Conservation (phyloP, 1,139 yeast genomes). For the Debaryomyces fabryi region DNA sequence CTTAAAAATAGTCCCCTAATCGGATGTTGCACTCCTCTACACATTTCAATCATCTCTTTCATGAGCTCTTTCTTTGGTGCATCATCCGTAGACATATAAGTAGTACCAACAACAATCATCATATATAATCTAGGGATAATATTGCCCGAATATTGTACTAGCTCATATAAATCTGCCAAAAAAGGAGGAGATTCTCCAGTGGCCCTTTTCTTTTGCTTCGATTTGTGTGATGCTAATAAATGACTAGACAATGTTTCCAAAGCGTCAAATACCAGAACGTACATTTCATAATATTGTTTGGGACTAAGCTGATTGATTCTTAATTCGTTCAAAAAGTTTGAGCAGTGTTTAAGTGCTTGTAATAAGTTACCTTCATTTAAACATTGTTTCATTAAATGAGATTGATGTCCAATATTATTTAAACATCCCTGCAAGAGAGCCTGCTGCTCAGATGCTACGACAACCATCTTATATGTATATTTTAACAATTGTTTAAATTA, state of each 20-base stretch:
- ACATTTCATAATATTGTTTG: slow-evolving; percentile 90
- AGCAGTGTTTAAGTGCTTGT: slow-evolving; percentile 88
- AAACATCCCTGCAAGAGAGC: slow-evolving; percentile 53
- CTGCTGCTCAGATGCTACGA: slow-evolving; percentile 17
- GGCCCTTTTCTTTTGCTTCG: slow-evolving; percentile 25
- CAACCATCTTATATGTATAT: not conserved
- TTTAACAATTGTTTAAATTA: not conserved
- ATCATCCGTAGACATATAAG: slow-evolving; percentile 75
- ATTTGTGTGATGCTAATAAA: slow-evolving; percentile 66
- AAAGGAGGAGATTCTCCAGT: slow-evolving; percentile 47
- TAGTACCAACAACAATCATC: slow-evolving; percentile 95
- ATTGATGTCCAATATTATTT: slow-evolving; percentile 67
- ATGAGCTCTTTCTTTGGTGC: slow-evolving; percentile 85
- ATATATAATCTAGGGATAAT: slow-evolving; percentile 88
- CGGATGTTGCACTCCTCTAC: slow-evolving; percentile 97
- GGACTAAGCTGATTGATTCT: slow-evolving; percentile 80
- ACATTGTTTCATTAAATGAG: slow-evolving; percentile 74
- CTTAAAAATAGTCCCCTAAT: slow-evolving; percentile 85
- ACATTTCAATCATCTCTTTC: slow-evolving; percentile 98
- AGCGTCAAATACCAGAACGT: slow-evolving; percentile 84
- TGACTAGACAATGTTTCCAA: slow-evolving; percentile 68
- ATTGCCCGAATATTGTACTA: slow-evolving; percentile 94
- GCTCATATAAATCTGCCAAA: slow-evolving; percentile 86
- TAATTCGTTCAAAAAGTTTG: slow-evolving; percentile 79
- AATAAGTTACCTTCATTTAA: slow-evolving; percentile 71